Base-by-base conservation (phyloP, 495 filamentous ascomycete species). In the Cairneyella variabilis region DNA sequence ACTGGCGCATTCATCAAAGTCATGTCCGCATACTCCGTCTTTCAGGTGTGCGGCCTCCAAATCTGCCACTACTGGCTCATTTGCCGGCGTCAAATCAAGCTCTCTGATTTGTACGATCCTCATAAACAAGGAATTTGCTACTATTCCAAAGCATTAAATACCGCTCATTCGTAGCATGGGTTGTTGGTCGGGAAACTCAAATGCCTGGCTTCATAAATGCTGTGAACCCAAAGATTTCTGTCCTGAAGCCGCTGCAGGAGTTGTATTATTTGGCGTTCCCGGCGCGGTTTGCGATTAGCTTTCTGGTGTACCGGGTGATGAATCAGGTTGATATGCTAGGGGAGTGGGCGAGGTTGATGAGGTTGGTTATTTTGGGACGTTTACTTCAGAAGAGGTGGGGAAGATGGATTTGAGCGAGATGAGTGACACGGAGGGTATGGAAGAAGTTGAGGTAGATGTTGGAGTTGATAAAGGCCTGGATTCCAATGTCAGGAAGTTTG, bases 1-100 rank as follows among this genome's bases (percentile, higher is more conserved):
- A 72, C 76, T 3, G 64, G 63, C 3, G 75, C 68, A 3, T 79
- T 77, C 52, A 67, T 79, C 51, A 68, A 63, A 3, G 73, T 79
- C 6, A 56, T 79, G n/a, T 71, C 67, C 41, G 71, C 70, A 5
- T 79, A 72, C 49, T 69, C 71, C 0, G 71, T 79, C 20, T 77
- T 79, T 56, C 62, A 77, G 3, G 68, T 68, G 25, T 59, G 5
- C 21, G 52, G 52, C 1, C 38, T 54, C 8, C 18, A 22, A 18
- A 25, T 54, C 11, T 70, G 67, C n/a, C 14, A 67, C n/a, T 73
- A 71, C 41, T 67, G 65, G 27, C n/a, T 74, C 32, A 54, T 76
- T 21, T 62, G 68, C 12, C 48, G 52, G 23, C 48, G 57, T 12
- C 63, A 63, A 21, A 57, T 71, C 55, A 65, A 68, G 30, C 50